Evolutionary conservation across 345 rosid genomes (phyloP).

Genomic region (Bruguiera parviflora): DNA sequence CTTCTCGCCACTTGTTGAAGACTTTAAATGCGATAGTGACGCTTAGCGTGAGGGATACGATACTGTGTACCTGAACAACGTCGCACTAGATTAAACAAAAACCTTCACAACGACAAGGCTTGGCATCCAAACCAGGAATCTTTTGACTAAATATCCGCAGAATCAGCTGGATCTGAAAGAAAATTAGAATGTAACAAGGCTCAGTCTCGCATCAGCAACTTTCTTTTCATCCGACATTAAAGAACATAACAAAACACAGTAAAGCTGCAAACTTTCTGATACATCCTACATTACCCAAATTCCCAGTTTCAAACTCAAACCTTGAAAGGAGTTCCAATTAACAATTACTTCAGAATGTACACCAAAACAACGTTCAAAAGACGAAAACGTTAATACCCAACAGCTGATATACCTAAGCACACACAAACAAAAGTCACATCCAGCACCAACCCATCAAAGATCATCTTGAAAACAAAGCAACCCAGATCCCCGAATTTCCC

Average conservation of each 20-base stretch:
- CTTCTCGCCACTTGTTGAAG: constrained; percentile 5
- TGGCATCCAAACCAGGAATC: neutral
- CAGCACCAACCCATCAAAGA: constrained; percentile 20
- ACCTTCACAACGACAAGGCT: constrained; percentile 5
- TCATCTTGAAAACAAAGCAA: neutral
- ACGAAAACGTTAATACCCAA: too few relatives aligned
- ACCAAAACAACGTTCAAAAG: too few relatives aligned
- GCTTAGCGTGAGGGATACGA: constrained; percentile 1
- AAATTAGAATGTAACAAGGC: neutral
- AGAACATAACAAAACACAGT: too few relatives aligned
- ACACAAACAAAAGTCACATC: neutral
- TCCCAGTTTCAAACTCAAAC: too few relatives aligned
- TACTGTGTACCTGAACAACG: neutral
- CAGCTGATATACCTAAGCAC: neutral
- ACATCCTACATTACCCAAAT: too few relatives aligned
- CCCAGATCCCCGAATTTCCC: constrained; percentile 24
- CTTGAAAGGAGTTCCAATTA: too few relatives aligned
- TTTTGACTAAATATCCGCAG: neutral
- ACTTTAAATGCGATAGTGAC: constrained; percentile 13
- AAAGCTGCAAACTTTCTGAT: too few relatives aligned
- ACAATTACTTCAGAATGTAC: too few relatives aligned
- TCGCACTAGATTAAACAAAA: neutral
- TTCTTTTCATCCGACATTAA: too few relatives aligned
- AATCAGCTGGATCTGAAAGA: constrained; percentile 16
- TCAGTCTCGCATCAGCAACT: neutral